Evolutionary conservation across 2,329 filamentous ascomycete species (phyloP), one percentile per base, ranked within the genome.

Genomic region (Sporothrix inflata): DNA sequence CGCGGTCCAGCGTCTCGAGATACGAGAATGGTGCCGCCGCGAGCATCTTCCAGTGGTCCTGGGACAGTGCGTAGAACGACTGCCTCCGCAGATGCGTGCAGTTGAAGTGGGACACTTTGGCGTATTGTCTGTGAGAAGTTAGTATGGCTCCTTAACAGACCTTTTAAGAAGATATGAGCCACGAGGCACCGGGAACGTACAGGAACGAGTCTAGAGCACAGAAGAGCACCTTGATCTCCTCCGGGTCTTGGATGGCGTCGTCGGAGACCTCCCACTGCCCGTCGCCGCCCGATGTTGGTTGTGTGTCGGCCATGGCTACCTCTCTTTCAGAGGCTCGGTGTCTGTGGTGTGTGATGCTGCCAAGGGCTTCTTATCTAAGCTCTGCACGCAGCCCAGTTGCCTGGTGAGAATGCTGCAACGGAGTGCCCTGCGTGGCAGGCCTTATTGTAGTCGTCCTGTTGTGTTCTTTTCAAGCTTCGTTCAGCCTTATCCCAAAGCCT

Each of bases 31-130:
- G 95, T 0, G 92, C 90, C 4, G 87, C 87, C 0, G 94, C 90
- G 0, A 99, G 88, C 78, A 97, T 87, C 78, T 92, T 88, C 90
- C 94, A 96, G 80, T 99, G 94, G 1, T 87, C 84, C 73, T 91
- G 89, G 1, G 95, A 94, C 6, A 99, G 86, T 9, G 94, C 92
- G 80, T 98, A 99, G 82, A 99, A 98, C 16, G 94, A 92, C 81
- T 96, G 94, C 38, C 97, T 90, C 27, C 96, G 91, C 21, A 94
- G 87, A 81, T 98, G 95, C 4, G 95, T 98, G 75, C 92, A 91
- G 81, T 97, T 97, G 83, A 92, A 92, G 80, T 98, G 95, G 5
- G 94, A 92, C 30, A 90, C 88, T 77, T 91, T 92, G 75, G 92
- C 91, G 80, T 98, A 98, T 82, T 94, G 92, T 71, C 94, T 97